phyloP scores from a whole-genome alignment of 768 basidiomycete species.

The Solioccasus polychromus region DNA sequence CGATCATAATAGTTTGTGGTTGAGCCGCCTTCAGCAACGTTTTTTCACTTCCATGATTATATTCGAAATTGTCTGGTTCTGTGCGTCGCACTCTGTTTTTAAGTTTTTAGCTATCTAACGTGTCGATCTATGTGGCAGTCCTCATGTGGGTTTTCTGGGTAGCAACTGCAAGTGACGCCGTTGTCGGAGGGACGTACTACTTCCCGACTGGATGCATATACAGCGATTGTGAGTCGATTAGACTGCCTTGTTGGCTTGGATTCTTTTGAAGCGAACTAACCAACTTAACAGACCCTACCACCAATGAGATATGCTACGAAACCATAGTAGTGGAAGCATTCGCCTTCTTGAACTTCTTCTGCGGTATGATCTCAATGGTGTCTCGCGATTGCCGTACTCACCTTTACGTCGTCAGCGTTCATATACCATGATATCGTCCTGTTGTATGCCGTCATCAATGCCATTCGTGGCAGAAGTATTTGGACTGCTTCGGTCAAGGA shows the following conservation, averaged over 20 bases:
- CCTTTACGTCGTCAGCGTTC: constrained; percentile 15
- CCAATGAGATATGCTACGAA: constrained; percentile 17
- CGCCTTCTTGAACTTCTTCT: constrained; percentile 23
- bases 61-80: constrained; percentile 27
- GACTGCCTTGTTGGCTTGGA: too few species aligned
- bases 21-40: constrained; percentile 8
- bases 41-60: constrained; percentile 21
- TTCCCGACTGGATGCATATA: constrained; percentile 20
- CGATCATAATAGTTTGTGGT: constrained; percentile 10
- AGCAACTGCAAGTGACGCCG: constrained; percentile 11
- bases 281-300: constrained; percentile 4
- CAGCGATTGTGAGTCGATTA: constrained; percentile 6
- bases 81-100: constrained; percentile 10
- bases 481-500: constrained; percentile 25
- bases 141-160: constrained; percentile 25
- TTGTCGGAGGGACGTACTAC: constrained; percentile 2
- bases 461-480: constrained; percentile 19
- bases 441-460: constrained; percentile 22
- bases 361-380: constrained; percentile 16
- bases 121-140: constrained; percentile 7
- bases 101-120: neutral
- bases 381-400: neutral
- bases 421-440: constrained; percentile 22
- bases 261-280: neutral
- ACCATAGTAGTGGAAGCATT: constrained; percentile 18